These are phyloP conservation scores for Ogataea methylovora DNA, from an alignment of 805 yeast species.

Conservation along the genomic window DNA sequence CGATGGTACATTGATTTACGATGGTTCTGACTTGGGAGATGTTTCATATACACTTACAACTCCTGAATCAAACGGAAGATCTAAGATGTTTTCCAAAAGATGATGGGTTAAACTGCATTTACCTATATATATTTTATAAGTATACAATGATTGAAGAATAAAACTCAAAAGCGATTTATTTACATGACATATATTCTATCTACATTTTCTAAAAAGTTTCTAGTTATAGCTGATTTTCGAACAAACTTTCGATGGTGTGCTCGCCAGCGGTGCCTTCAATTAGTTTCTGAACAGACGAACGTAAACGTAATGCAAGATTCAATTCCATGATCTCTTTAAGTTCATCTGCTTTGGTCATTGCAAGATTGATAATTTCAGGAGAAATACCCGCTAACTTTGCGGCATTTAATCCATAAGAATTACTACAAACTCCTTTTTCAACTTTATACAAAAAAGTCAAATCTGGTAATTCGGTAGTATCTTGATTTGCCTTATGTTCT, in stretches of 20 bases:
- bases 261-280: too few species aligned
- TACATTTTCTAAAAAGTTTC: too few species aligned
- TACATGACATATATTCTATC: too few species aligned
- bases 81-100: conserved; percentile 21
- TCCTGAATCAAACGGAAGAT: conserved; percentile 20
- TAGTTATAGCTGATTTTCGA: too few species aligned
- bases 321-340: too few species aligned
- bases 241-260: too few species aligned
- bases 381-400: conserved; percentile 70
- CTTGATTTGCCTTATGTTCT: conserved; percentile 4
- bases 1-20: conserved; percentile 41
- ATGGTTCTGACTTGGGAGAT: conserved; percentile 39
- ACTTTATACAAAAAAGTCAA: conserved; percentile 48
- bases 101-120: too few species aligned
- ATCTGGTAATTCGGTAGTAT: conserved; percentile 21
- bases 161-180: too few species aligned
- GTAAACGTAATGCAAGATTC: too few species aligned
- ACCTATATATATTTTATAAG: too few species aligned
- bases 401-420: conserved; percentile 80
- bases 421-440: conserved; percentile 41
- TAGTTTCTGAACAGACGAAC: too few species aligned
- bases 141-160: too few species aligned
- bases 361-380: conserved; percentile 34
- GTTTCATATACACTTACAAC: conserved; percentile 48
- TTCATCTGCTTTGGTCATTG: conserved; percentile 28